These are phyloP conservation scores for Oxytropis ochrocephala DNA, from an alignment of 306 rosid species.

Conservation along the genomic window DNA sequence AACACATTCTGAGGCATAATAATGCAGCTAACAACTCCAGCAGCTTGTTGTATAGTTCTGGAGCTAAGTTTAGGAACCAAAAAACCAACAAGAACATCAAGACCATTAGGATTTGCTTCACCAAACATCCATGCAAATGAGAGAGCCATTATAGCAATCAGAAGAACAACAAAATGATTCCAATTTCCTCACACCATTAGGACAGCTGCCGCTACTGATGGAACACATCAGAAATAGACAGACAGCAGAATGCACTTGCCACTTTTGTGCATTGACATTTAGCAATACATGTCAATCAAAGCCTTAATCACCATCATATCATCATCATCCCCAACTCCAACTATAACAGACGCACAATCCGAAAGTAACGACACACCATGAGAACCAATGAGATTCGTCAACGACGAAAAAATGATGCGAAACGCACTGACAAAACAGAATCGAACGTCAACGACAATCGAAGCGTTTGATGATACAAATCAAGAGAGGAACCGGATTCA, in stretches of 20 bases:
- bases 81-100: constrained; percentile 80
- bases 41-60: constrained; percentile 84
- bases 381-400: no score
- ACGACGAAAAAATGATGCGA: no score
- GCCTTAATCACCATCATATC: constrained; percentile 70
- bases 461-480: no score
- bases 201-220: no score
- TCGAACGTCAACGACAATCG: no score
- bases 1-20: constrained; percentile 98
- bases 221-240: no score
- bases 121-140: constrained; percentile 99
- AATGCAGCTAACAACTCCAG: constrained; percentile 92
- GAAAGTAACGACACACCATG: constrained; percentile 82
- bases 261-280: constrained; percentile 49
- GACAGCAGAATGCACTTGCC: no score
- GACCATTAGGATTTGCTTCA: constrained; percentile 72
- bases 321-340: constrained; percentile 46
- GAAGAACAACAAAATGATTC: constrained; percentile 91
- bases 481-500: no score
- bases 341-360: constrained; percentile 75
- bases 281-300: constrained; percentile 83
- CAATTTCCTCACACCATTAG: constrained; percentile 93
- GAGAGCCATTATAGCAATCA: no score
- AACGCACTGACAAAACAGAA: no score
- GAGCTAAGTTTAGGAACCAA: constrained; percentile 91